Evolutionary conservation across 805 yeast genomes (phyloP).

Genomic region (Naumovozyma dairenensis): DNA sequence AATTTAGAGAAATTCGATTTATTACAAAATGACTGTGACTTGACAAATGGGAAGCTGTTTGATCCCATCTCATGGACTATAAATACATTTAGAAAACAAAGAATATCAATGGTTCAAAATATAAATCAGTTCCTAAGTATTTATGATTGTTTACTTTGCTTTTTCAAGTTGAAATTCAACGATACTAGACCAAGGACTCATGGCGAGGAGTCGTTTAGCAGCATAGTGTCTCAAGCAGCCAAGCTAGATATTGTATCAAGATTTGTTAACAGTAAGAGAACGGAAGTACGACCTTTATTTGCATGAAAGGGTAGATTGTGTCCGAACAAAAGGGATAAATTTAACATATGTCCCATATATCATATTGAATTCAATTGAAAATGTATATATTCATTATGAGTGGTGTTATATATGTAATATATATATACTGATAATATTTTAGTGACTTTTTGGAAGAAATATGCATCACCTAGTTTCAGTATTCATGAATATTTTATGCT

Average conservation of each 20-base stretch:
- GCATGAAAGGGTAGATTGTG: too few species aligned
- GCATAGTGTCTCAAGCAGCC: too few species aligned
- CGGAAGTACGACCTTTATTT: conserved; percentile 3
- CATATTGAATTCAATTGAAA: too few species aligned
- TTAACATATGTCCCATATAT: too few species aligned
- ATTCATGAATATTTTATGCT: too few species aligned
- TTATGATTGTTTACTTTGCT: conserved; percentile 45
- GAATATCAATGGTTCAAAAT: conserved; percentile 79
- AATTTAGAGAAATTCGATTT: conserved; percentile 16
- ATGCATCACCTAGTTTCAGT: too few species aligned
- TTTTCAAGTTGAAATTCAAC: conserved; percentile 15
- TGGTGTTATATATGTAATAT: neutral
- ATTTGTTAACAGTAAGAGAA: conserved; percentile 4
- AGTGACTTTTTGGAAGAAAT: too few species aligned
- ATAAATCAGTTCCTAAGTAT: conserved; percentile 65
- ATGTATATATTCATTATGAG: neutral
- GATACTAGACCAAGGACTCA: too few species aligned
- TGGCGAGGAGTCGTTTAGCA: too few species aligned
- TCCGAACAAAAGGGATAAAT: too few species aligned
- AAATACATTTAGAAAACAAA: conserved; percentile 57
- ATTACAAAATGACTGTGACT: conserved; percentile 10
- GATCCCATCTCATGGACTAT: conserved; percentile 59
- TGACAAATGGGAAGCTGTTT: conserved; percentile 7
- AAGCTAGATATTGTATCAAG: too few species aligned
- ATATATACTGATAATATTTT: too few species aligned